Conservation (phyloP, 352 stramenopile species). For the Blastocystis sp. region DNA sequence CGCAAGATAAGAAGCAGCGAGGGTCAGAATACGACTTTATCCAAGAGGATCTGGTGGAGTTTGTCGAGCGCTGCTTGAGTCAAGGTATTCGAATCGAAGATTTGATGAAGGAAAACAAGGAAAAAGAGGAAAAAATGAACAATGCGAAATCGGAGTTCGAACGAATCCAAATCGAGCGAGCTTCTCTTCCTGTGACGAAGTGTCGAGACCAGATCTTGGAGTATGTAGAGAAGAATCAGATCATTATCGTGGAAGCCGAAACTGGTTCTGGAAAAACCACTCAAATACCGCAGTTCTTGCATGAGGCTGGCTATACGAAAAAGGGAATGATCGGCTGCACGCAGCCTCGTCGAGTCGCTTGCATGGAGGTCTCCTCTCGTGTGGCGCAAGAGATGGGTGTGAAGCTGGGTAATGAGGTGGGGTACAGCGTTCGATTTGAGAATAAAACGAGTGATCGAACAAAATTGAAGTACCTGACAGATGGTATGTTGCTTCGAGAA, state of each 20-base stretch:
- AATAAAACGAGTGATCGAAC: constrained; percentile 95
- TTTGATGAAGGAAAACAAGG: constrained; percentile 14
- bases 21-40: constrained; percentile 87
- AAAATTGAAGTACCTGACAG: constrained; percentile 97
- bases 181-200: constrained; percentile 90
- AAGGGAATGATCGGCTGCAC: constrained; percentile 80
- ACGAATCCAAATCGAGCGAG: constrained; percentile 86
- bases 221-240: constrained; percentile 88
- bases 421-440: constrained; percentile 98
- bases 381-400: constrained; percentile 96
- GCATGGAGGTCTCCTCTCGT: constrained; percentile 96
- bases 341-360: constrained; percentile 89
- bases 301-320: constrained; percentile 82
- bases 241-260: constrained; percentile 78
- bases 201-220: constrained; percentile 94
- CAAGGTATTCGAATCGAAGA: constrained; percentile 76
- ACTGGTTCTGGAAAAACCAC: constrained; percentile 94
- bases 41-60: constrained; percentile 97
- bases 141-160: constrained; percentile 65
- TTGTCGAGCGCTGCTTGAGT: constrained; percentile 85
- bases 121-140: constrained; percentile 23
- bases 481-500: constrained; percentile 97
- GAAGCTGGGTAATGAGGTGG: constrained; percentile 90
- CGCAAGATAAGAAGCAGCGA: constrained; percentile 70
- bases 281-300: constrained; percentile 95